These are phyloP conservation scores for Physocladia obscura DNA, from an alignment of 192 early-diverging fungal genomes.

Conservation along the genomic window DNA sequence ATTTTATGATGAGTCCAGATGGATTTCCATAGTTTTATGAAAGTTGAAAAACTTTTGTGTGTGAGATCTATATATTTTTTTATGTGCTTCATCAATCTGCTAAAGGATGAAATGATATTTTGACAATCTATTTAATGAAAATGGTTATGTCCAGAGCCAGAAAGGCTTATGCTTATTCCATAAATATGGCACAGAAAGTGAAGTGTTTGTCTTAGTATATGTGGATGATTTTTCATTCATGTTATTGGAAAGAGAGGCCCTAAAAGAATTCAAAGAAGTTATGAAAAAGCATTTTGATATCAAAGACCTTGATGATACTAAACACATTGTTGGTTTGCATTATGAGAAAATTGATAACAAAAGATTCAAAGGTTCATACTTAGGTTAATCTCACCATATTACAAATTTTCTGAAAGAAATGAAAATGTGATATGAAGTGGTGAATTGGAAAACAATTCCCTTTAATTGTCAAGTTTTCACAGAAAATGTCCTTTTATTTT, in stretches of 20 bases:
- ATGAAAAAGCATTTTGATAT: conserved; percentile 1
- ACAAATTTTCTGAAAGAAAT: neutral
- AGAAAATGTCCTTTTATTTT: too few relatives aligned
- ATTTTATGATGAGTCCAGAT: conserved; percentile 15
- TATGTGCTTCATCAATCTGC: conserved; percentile 17
- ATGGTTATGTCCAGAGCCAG: neutral
- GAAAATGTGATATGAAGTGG: conserved; percentile 5
- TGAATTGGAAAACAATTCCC: conserved; percentile 1
- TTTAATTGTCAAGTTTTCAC: too few relatives aligned
- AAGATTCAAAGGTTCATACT: neutral
- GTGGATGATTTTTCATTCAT: conserved; percentile 17
- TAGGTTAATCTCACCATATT: neutral
- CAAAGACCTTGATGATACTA: conserved; percentile 4
- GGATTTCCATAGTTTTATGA: neutral
- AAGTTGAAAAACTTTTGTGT: neutral
- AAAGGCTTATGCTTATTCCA: conserved; percentile 12
- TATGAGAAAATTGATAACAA: conserved; percentile 3
- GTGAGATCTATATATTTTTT: neutral
- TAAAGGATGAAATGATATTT: neutral
- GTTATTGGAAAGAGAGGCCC: neutral
- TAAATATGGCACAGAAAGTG: neutral
- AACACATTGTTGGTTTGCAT: conserved; percentile 9
- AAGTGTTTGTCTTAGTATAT: conserved; percentile 10
- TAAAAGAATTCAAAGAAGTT: neutral
- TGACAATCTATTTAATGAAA: neutral